These are phyloP conservation scores for Hypoxylon sp. DNA, from an alignment of 2,329 filamentous ascomycete species.

Conservation along the genomic window DNA sequence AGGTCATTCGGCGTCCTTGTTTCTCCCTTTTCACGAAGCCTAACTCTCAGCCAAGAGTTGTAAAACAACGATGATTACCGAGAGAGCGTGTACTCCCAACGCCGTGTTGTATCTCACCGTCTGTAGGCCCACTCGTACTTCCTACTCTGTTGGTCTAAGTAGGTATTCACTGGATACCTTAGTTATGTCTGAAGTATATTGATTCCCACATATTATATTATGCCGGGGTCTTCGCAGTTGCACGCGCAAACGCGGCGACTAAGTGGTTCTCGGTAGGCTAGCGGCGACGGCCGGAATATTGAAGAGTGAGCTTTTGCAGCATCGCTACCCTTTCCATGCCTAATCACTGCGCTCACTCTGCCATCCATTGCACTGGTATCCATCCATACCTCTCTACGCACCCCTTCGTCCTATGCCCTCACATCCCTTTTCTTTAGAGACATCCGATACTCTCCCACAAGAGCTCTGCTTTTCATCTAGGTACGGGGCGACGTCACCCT, in stretches of 20 bases:
- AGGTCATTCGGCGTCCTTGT: background rate
- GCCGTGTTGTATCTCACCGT: background rate
- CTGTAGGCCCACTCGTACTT: background rate
- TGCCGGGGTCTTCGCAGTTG: slow-evolving; percentile 2
- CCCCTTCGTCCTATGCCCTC: background rate
- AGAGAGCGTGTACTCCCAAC: slow-evolving; percentile 4
- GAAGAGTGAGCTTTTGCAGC: background rate
- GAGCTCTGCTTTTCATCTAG: background rate
- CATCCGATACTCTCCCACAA: background rate
- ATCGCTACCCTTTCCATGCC: background rate
- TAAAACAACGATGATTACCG: background rate
- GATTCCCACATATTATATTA: slow-evolving; percentile 20
- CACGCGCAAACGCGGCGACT: slow-evolving; percentile 2
- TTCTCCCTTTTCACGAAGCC: background rate
- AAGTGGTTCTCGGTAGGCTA: slow-evolving; percentile 5
- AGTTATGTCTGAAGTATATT: slow-evolving; percentile 14
- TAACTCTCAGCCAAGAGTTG: background rate
- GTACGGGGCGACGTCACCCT: background rate
- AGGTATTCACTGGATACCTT: slow-evolving; percentile 4
- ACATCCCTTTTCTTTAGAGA: background rate
- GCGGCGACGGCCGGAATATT: slow-evolving; percentile 4
- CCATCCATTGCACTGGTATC: background rate
- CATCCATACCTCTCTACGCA: slow-evolving; percentile 1
- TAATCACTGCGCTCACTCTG: background rate
- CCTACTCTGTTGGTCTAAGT: background rate